Base-by-base conservation (phyloP, 1,284 basidiomycete genomes). In the Moniliella sp. region DNA sequence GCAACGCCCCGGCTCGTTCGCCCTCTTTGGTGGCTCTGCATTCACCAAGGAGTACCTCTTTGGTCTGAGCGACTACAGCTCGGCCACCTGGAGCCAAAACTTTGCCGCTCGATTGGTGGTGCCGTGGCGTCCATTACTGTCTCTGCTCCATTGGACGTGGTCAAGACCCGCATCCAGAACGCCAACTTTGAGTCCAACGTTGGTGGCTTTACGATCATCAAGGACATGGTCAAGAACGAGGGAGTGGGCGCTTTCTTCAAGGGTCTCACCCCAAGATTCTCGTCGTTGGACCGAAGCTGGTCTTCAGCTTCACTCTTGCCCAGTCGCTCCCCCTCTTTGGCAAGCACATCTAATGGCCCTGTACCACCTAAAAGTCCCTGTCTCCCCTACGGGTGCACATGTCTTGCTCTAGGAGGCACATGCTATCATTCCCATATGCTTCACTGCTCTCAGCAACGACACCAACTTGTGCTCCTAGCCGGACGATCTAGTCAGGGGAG, bases 251-350 rank as follows among this genome's bases (percentile, higher is more conserved):
- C 82, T n/a, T 79, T 94, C 64, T 94, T 97, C 71, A 94, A 97
- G 67, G 86, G 86, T 23, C 66, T 91, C 45, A 91, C 82, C 18
- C 53, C 58, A 13, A 61, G n/a, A 80, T 94, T 48, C 70, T 94
- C 23, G 84, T 94, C 38, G 86, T 94, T 17, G 88, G 86, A 33
- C 88, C 88, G 36, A 94, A 97, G 67, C 72, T 97, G 25, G 81
- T 97, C 45, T 94, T 94, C 70, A 84, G 79, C 48, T 94, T 91
- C 67, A 97, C 88, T 16, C 71, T 94, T 5, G 88, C 88, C 4
- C 88, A 97, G 65, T 78, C 76, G 14, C 69, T 97, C 59, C 88
- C 88, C 28, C 68, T 77, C 60, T 93, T 91, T 62, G 74, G 77
- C 34, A 76, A 84, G 62, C n/a, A n/a, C n/a, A n/a, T n/a, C n/a